phyloP scores from a whole-genome alignment of 2,329 filamentous ascomycete species.

The Xylaria sp. region DNA sequence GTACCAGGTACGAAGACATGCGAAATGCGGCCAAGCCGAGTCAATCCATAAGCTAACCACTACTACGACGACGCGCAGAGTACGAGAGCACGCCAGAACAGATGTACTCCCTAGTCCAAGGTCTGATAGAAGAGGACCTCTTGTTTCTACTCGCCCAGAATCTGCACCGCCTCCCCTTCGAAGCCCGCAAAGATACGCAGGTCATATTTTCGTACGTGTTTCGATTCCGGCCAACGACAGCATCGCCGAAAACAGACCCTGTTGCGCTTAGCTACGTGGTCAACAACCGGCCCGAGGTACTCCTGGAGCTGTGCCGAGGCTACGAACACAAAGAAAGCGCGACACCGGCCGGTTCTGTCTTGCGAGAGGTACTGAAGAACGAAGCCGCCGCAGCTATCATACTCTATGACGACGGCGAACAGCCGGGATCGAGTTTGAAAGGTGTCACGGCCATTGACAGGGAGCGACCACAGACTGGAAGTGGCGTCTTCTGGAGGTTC shows the following conservation, averaged over 20 bases:
- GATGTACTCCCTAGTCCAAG: slow-evolving; percentile 82
- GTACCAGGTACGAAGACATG: slow-evolving; percentile 72
- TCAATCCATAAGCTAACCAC: slow-evolving; percentile 24
- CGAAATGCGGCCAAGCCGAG: not conserved
- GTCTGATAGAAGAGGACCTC: slow-evolving; percentile 87
- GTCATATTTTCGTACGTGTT: slow-evolving; percentile 96
- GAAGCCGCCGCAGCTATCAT: slow-evolving; percentile 91
- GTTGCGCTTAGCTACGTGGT: slow-evolving; percentile 89
- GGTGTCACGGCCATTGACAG: slow-evolving; percentile 79
- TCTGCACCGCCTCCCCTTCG: slow-evolving; percentile 87
- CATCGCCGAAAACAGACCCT: slow-evolving; percentile 73
- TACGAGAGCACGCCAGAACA: slow-evolving; percentile 85
- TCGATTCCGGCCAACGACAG: slow-evolving; percentile 78
- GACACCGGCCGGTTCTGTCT: slow-evolving; percentile 85
- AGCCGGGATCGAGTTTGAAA: slow-evolving; percentile 72
- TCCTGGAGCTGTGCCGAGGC: slow-evolving; percentile 85
- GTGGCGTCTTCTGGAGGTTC: slow-evolving; percentile 94
- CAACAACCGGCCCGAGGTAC: slow-evolving; percentile 81
- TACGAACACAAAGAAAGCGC: slow-evolving; percentile 92
- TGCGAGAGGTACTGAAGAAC: slow-evolving; percentile 87
- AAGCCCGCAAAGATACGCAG: slow-evolving; percentile 93
- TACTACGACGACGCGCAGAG: slow-evolving; percentile 58
- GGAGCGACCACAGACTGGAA: slow-evolving; percentile 74
- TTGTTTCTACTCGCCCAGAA: slow-evolving; percentile 82
- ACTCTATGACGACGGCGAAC: slow-evolving; percentile 85